These are phyloP conservation scores for Martensiomyces pterosporus DNA, from an alignment of 192 early-diverging fungal genomes.

Conservation along the genomic window DNA sequence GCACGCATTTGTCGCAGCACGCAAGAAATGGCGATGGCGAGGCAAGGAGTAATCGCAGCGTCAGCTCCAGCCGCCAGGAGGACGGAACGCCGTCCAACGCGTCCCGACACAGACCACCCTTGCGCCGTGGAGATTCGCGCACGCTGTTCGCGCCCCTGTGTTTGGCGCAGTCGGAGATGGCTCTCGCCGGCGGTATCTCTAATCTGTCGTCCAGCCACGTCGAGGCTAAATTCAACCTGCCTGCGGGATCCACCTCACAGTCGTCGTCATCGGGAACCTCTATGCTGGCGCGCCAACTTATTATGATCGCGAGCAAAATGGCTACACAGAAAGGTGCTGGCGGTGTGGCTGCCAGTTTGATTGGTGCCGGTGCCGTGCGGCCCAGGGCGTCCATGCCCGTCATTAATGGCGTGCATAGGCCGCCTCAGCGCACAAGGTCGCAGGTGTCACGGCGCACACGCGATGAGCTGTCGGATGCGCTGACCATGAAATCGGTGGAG, in stretches of 20 bases:
- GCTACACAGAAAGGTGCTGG: neutral
- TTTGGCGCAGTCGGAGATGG: conserved; percentile 17
- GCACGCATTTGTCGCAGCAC: too few relatives aligned
- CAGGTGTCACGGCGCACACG: conserved; percentile 15
- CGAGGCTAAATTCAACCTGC: conserved; percentile 9
- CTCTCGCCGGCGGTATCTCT: conserved; percentile 1
- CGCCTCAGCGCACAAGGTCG: conserved; percentile 35
- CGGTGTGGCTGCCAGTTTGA: neutral
- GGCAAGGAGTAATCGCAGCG: too few relatives aligned
- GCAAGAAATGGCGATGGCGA: too few relatives aligned
- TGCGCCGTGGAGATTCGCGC: conserved; percentile 31
- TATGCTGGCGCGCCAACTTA: conserved; percentile 23
- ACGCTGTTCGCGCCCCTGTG: conserved; percentile 36
- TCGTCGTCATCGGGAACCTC: conserved; percentile 9
- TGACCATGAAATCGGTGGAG: conserved; percentile 51
- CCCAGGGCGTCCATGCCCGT: conserved; percentile 47
- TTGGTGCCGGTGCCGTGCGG: conserved; percentile 19
- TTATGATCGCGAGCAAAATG: conserved; percentile 17
- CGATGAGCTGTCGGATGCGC: conserved; percentile 40
- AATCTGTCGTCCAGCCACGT: conserved; percentile 1
- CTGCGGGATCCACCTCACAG: conserved; percentile 4
- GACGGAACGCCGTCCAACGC: too few relatives aligned
- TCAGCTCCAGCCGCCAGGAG: too few relatives aligned
- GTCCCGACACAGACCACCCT: too few relatives aligned
- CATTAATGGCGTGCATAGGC: conserved; percentile 19